These are phyloP conservation scores for Phytopythium cucurbitacearum DNA, from an alignment of 352 stramenopile genomes.

Conservation along the genomic window DNA sequence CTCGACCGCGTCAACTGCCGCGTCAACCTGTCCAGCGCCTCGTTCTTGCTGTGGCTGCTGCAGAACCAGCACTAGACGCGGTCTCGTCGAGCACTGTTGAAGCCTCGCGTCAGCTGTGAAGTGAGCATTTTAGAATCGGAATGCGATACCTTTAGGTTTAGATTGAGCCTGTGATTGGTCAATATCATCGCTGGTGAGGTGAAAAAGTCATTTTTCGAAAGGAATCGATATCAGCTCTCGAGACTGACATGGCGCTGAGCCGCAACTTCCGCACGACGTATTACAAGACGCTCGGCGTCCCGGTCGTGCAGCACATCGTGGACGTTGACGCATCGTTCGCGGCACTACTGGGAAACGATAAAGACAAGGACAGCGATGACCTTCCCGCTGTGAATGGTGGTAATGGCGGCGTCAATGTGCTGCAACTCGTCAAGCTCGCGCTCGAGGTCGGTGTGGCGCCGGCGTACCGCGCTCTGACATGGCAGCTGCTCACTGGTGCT, in stretches of 20 bases:
- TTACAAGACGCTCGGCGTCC: slow-evolving; percentile 86
- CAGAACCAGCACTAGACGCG: slow-evolving; percentile 48
- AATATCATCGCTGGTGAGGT: background rate
- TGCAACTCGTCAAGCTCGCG: slow-evolving; percentile 68
- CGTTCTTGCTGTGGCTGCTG: slow-evolving; percentile 80
- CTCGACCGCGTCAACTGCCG: slow-evolving; percentile 85
- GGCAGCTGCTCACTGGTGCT: slow-evolving; percentile 54
- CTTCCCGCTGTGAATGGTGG: too few species aligned
- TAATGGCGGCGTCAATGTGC: slow-evolving; percentile 49
- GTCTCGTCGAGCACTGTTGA: too few species aligned
- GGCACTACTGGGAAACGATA: slow-evolving; percentile 32
- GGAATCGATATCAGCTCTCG: too few species aligned
- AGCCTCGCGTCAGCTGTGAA: too few species aligned
- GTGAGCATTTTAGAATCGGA: too few species aligned
- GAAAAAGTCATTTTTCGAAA: background rate
- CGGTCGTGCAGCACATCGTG: slow-evolving; percentile 79
- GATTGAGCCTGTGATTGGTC: too few species aligned
- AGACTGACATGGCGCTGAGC: slow-evolving; percentile 44
- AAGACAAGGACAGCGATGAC: too few species aligned
- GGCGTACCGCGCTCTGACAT: slow-evolving; percentile 44
- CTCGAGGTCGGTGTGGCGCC: slow-evolving; percentile 67
- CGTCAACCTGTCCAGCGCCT: slow-evolving; percentile 80
- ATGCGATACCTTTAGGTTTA: too few species aligned
- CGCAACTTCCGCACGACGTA: slow-evolving; percentile 84
- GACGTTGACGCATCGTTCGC: slow-evolving; percentile 75